Evolutionary conservation across 2,329 filamentous ascomycete species (phyloP).

Genomic region (Didymosphaeria variabile): DNA sequence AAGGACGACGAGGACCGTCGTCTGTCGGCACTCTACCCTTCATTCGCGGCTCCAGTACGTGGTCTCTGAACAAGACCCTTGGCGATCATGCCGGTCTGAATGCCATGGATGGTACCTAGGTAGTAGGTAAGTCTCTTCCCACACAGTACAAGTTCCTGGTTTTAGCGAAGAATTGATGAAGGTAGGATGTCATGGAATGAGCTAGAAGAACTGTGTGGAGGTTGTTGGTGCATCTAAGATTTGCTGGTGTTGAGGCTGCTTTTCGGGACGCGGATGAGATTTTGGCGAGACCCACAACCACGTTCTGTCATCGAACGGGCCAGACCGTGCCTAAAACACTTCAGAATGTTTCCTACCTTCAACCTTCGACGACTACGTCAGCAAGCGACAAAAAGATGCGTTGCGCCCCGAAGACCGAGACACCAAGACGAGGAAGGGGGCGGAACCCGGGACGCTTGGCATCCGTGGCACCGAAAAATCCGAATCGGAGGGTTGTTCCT

Average conservation of each 20-base stretch:
- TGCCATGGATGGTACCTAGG: too few relatives aligned
- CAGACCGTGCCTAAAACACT: neutral
- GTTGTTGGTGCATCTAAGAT: neutral
- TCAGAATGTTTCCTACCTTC: neutral
- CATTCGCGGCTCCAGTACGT: too few relatives aligned
- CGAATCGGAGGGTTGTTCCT: neutral
- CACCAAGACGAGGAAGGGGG: neutral
- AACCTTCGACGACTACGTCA: neutral
- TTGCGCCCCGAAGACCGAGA: neutral
- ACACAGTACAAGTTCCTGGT: too few relatives aligned
- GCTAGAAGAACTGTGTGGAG: too few relatives aligned
- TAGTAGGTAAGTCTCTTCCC: too few relatives aligned
- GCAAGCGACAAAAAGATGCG: neutral
- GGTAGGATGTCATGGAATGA: too few relatives aligned
- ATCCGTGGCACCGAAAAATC: constrained; percentile 3
- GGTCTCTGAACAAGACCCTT: too few relatives aligned
- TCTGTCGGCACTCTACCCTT: too few relatives aligned
- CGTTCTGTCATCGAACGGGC: neutral
- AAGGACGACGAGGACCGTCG: too few relatives aligned
- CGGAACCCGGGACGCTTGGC: constrained; percentile 7
- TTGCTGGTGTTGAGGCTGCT: neutral
- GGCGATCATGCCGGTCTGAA: too few relatives aligned
- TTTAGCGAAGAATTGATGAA: too few relatives aligned
- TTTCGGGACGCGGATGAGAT: neutral
- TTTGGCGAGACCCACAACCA: neutral